Evolutionary conservation across 768 basidiomycete genomes (phyloP), one percentile per base, ranked within the genome.

Genomic region (Epithele typhae): DNA sequence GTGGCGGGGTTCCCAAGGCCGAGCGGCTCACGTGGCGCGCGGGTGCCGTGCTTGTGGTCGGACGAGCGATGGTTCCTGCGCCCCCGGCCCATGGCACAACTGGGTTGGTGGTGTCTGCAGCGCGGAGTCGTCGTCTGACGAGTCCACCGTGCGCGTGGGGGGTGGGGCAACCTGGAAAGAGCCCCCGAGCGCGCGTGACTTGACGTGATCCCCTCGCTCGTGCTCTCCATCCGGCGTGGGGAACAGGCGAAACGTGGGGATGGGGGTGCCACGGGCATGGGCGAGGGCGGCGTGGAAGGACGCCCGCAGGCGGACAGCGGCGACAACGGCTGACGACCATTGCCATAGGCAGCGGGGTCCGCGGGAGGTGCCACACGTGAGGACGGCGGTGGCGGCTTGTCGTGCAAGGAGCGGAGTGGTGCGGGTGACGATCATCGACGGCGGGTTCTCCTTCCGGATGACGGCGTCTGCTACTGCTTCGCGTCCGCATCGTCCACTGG

Each of bases 121-220:
- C 22, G 46, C 46, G 17, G 45, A 41, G 21, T 54, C 52, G 11
- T 58, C 55, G 12, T 46, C 40, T 5, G 48, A 51, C 3, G 58
- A 59, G 5, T 52, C 54, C 5, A 45, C 45, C 19, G 56, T 61
- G 21, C 57, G 56, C 30, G 58, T 61, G 0, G 60, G 60, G 30
- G 59, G n/a, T n/a, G n/a, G n/a, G n/a, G 58, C 39, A 60, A 55
- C 43, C 56, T 56, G 30, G 59, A 56, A 21, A 52, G 38, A 27
- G 37, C 51, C 24, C 18, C 40, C 40, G 39, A 12, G 7, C 45
- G 41, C n/a, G 42, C 46, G 25, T 27, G 40, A n/a, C 17, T n/a
- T n/a, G n/a, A n/a, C n/a, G n/a, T n/a, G n/a, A n/a, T n/a, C n/a
- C n/a, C n/a, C n/a, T n/a, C 22, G 19, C 37, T 25, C 23, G 25